Evolutionary conservation across 202 grass and related monocot genomes (phyloP).

Genomic region (Setaria italica): DNA sequence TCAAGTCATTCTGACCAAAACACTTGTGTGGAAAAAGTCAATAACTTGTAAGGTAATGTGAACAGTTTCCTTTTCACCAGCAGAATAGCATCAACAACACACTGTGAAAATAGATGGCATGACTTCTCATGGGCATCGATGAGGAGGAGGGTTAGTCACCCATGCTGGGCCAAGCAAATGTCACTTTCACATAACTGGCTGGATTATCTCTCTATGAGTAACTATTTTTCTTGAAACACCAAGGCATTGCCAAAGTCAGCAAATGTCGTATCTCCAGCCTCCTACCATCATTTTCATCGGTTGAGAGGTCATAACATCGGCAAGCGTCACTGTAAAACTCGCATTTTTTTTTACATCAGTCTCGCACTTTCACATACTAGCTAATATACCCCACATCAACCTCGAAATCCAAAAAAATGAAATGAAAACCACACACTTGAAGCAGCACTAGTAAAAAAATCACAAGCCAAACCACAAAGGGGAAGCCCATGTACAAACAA

Average conservation of each 20-base stretch:
- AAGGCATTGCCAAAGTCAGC: neutral
- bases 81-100: neutral
- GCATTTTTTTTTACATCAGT: conserved; percentile 8
- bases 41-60: neutral
- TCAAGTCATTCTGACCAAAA: neutral
- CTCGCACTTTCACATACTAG: neutral
- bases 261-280: neutral
- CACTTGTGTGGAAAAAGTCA: neutral
- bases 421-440: neutral
- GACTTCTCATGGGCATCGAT: neutral
- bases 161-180: neutral
- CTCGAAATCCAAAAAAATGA: conserved; percentile 17
- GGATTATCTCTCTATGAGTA: neutral
- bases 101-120: neutral
- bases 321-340: neutral
- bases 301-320: neutral
- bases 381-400: neutral
- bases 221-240: neutral
- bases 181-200: neutral
- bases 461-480: neutral
- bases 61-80: neutral
- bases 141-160: neutral
- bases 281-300: neutral
- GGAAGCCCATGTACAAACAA: neutral
- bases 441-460: conserved; percentile 9